Evolutionary conservation across 2,329 filamentous ascomycete species (phyloP).

Genomic region (Cytospora piceae): DNA sequence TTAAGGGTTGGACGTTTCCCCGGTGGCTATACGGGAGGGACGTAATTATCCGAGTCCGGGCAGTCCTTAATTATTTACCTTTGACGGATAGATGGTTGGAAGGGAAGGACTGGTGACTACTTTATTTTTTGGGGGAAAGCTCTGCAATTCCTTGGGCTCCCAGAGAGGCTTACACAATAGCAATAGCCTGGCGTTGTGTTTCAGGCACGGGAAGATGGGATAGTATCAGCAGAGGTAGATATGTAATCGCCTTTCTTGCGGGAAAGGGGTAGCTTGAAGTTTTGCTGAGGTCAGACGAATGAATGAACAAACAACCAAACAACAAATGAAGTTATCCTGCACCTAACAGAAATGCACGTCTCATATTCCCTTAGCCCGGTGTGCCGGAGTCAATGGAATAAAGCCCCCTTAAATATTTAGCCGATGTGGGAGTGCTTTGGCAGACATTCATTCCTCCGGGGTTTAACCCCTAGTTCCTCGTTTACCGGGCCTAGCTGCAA

Average conservation of each 20-base stretch:
- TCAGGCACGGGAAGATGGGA: conserved; percentile 1
- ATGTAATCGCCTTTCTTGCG: not conserved
- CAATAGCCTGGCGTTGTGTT: not conserved
- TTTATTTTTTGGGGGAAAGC: not conserved
- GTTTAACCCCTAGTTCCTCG: no score
- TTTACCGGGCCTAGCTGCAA: no score
- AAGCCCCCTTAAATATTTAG: no score
- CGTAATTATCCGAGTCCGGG: not conserved
- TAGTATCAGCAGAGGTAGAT: conserved; percentile 1
- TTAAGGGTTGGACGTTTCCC: not conserved
- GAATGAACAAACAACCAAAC: not conserved
- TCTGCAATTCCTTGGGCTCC: not conserved
- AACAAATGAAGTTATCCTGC: not conserved
- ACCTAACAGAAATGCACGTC: not conserved
- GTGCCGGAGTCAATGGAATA: no score
- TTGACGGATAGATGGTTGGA: not conserved
- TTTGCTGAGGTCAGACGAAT: conserved; percentile 1
- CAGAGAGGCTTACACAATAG: not conserved
- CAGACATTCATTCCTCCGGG: no score
- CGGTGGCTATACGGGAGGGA: not conserved
- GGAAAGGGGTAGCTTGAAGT: conserved; percentile 5
- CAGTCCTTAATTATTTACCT: not conserved
- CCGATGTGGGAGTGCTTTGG: no score
- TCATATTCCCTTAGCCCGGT: not conserved
- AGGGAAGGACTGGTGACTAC: not conserved